A percentile compares a stretch with the other conserved stretches of the same genome.
Evolutionary conservation across 192 early-diverging fungal genomes (phyloP).

Genomic region (Neocallimastix lanati): DNA sequence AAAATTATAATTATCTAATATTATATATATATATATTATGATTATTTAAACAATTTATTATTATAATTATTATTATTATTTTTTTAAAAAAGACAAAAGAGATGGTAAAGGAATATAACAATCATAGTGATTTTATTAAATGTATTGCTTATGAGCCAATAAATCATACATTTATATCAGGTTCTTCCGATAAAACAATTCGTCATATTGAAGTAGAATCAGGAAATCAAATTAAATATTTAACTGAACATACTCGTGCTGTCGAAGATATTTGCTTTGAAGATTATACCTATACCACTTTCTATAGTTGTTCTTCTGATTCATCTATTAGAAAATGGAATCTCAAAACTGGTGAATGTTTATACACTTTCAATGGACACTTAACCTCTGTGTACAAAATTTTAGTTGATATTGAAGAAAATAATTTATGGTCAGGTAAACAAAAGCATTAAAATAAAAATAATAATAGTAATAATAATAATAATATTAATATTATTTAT

Average conservation of each 20-base stretch:
- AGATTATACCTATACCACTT: constrained; percentile 13
- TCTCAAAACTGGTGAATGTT: constrained; percentile 15
- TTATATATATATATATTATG: too few species aligned
- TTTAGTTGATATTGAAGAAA: constrained; percentile 23
- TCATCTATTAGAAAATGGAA: constrained; percentile 47
- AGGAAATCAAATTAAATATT: constrained; percentile 17
- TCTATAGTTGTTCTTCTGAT: constrained; percentile 39
- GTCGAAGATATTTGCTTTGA: constrained; percentile 27
- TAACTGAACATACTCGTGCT: constrained; percentile 28
- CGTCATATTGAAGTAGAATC: constrained; percentile 51
- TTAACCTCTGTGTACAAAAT: constrained; percentile 58
- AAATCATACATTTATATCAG: constrained; percentile 34
- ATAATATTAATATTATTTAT: too few species aligned
- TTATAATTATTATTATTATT: not conserved
- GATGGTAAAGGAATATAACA: constrained; percentile 41
- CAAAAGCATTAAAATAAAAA: too few species aligned
- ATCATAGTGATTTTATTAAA: constrained; percentile 88
- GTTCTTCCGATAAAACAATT: constrained; percentile 68
- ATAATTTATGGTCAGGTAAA: constrained; percentile 57
- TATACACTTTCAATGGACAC: constrained; percentile 43
- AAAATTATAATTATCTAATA: too few species aligned
- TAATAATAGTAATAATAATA: too few species aligned
- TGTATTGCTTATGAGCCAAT: constrained; percentile 23
- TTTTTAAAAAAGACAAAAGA: constrained; percentile 23
- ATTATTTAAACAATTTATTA: not conserved